Evolutionary conservation across 768 basidiomycete species (phyloP).

Genomic region (Mycena galopus): DNA sequence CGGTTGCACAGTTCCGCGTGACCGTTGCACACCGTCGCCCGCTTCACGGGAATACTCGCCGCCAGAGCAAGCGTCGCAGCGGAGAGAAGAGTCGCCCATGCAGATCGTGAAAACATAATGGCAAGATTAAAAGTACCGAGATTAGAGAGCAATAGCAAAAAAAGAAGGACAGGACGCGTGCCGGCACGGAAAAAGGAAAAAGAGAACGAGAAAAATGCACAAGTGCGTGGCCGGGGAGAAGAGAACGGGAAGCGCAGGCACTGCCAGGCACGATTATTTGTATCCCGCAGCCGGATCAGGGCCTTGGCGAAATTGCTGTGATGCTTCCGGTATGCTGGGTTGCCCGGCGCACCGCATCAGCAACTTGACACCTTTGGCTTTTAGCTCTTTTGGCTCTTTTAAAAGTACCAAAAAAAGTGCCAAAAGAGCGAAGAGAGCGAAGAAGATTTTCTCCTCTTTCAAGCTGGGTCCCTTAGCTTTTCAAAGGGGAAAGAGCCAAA

Average conservation of each 20-base stretch:
- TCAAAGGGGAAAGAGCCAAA: no score
- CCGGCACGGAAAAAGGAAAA: conserved; percentile 14
- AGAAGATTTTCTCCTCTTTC: no score
- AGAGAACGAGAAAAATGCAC: background rate
- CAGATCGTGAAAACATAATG: conserved; percentile 27
- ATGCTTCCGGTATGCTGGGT: background rate
- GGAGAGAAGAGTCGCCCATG: background rate
- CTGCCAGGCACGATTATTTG: background rate
- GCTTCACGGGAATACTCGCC: conserved; percentile 12
- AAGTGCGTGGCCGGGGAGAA: conserved; percentile 8
- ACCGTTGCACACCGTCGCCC: conserved; percentile 38
- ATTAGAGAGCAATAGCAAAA: background rate
- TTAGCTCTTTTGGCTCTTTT: no score
- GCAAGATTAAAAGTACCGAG: background rate
- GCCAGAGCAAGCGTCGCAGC: conserved; percentile 20
- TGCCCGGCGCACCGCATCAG: no score
- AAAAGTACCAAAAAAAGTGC: no score
- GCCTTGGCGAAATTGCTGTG: background rate
- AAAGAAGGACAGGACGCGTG: conserved; percentile 5
- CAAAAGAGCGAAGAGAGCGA: no score
- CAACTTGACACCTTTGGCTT: no score
- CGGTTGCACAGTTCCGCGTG: conserved; percentile 57
- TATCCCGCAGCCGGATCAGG: background rate
- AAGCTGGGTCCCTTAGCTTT: no score
- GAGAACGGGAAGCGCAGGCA: background rate